Evolutionary conservation across 129 eudicot species (phyloP), one percentile per base, ranked within the genome.

Genomic region (Heracleum sosnowskyi): DNA sequence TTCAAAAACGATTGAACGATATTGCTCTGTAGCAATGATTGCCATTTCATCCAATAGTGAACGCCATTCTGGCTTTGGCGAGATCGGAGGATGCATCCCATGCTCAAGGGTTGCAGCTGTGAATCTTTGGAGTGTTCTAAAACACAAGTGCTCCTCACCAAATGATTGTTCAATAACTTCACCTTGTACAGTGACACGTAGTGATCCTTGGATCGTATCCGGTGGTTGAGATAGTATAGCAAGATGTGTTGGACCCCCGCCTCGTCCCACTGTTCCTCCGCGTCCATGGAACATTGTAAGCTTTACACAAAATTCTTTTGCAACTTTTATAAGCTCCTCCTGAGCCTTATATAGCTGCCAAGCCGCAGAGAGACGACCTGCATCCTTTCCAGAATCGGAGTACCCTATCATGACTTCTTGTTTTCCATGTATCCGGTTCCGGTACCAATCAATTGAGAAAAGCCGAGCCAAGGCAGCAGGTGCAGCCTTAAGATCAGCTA

Each of bases 371-470:
- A 91, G 86, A 29, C 97, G 90, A 22, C 97, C 97, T 10, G 97
- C 97, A 40, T 91, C 97, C 78, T 91, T 91, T 7, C 97, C 97
- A 0, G 93, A 91, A 82, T 91, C 97, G 0, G 97, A 91, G 81
- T 91, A 91, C 39, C 97, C 97, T 70, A 91, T 89, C 93, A 91
- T 91, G 63, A 91, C 93, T 74, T 91, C 97, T 79, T 91, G 97
- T 63, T 84, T 91, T 18, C 92, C 94, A 20, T 87, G 75, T 41
- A 91, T 89, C 39, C 92, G 83, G 55, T 77, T 80, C 40, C 78
- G 69, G 37, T 89, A 91, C 94, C 94, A 91, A 41, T 91, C 94
- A 16, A 91, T 83, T 17, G 97, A 91, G 76, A 89, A 91, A 5
- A 91, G 91, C 7, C 92, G 83, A 55, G 92, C 86, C 77, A 89